Evolutionary conservation across 164 flowering plant genomes (phyloP).

Genomic region (Chimonanthus praecox): DNA sequence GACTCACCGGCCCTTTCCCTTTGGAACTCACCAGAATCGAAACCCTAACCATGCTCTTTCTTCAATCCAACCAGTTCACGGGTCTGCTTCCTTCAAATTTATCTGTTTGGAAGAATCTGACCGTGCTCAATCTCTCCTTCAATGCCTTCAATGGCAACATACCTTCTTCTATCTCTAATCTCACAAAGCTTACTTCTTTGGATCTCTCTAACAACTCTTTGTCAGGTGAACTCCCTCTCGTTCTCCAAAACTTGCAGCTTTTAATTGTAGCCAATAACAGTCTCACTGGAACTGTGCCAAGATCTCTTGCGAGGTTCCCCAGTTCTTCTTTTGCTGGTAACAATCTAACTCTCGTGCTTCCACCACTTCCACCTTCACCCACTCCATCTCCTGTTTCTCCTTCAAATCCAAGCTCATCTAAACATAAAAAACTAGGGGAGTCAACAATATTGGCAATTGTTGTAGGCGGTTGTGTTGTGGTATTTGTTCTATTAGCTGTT

Average conservation of each 20-base stretch:
- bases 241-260: conserved; percentile 42
- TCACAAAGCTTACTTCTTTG: conserved; percentile 49
- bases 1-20: conserved; percentile 66
- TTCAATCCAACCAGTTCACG: conserved; percentile 64
- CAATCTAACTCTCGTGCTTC: conserved; percentile 22
- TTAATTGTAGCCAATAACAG: conserved; percentile 60
- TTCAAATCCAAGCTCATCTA: conserved; percentile 11
- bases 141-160: conserved; percentile 70
- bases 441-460: conserved; percentile 52
- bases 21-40: conserved; percentile 46
- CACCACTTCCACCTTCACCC: conserved; percentile 13
- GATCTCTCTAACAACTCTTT: conserved; percentile 62
- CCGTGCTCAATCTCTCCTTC: conserved; percentile 50
- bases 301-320: conserved; percentile 60
- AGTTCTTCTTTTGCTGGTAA: conserved; percentile 58
- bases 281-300: conserved; percentile 57
- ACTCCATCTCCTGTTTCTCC: conserved; percentile 24
- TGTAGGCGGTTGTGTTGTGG: conserved; percentile 45
- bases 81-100: conserved; percentile 73
- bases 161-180: conserved; percentile 54
- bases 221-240: conserved; percentile 69
- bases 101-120: conserved; percentile 66
- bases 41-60: conserved; percentile 50
- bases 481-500: conserved; percentile 37
- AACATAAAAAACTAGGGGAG: conserved; percentile 29